Percentiles rank a stretch among this genome's conserved stretches.
These are phyloP conservation scores for Candida fluviatilis DNA, from an alignment of 805 yeast species.

Conservation along the genomic window DNA sequence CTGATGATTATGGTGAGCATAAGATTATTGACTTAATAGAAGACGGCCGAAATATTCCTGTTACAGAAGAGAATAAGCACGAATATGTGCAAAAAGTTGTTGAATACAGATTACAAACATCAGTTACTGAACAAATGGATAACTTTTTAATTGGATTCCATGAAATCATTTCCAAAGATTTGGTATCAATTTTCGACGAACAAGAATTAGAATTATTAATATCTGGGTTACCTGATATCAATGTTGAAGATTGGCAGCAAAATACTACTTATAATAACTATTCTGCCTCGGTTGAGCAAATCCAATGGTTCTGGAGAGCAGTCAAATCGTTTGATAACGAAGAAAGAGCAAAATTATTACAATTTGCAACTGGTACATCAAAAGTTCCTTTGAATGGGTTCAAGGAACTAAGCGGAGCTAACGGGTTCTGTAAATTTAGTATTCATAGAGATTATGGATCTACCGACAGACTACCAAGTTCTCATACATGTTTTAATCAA, in stretches of 20 bases:
- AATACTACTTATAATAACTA: constrained; percentile 81
- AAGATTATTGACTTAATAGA: constrained; percentile 78
- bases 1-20: constrained; percentile 91
- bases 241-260: constrained; percentile 92
- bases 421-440: constrained; percentile 80
- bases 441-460: constrained; percentile 88
- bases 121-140: constrained; percentile 85
- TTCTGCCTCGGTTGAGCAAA: constrained; percentile 75
- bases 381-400: constrained; percentile 95
- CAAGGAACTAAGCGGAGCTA: constrained; percentile 81
- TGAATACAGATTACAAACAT: constrained; percentile 76
- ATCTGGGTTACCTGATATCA: constrained; percentile 94
- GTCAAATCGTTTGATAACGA: constrained; percentile 91
- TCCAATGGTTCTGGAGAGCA: constrained; percentile 98
- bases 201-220: constrained; percentile 90
- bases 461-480: constrained; percentile 83
- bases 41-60: constrained; percentile 77
- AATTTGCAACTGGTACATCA: constrained; percentile 95
- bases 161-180: constrained; percentile 79
- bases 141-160: constrained; percentile 84
- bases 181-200: constrained; percentile 86
- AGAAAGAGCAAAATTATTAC: constrained; percentile 89
- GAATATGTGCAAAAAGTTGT: constrained; percentile 86
- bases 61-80: constrained; percentile 84
- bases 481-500: constrained; percentile 97